phyloP scores from a whole-genome alignment of 2,329 filamentous ascomycete genomes.

The Fusarium secorum region DNA sequence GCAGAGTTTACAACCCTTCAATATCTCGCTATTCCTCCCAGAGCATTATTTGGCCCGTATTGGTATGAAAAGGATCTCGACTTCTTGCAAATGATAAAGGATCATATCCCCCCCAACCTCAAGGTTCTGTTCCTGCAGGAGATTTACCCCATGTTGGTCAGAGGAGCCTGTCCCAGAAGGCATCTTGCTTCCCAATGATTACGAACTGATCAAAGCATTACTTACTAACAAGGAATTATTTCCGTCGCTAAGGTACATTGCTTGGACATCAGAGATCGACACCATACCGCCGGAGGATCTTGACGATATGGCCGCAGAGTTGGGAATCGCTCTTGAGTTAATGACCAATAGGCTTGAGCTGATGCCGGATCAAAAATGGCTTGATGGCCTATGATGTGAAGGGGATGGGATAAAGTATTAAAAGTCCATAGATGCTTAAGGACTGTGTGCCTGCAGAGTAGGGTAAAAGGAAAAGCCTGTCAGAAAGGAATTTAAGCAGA shows the following conservation, averaged over 20 bases:
- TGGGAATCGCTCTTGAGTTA: background rate
- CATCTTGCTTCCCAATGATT: background rate
- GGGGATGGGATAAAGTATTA: background rate
- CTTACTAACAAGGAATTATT: background rate
- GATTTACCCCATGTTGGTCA: background rate
- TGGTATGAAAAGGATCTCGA: fast-evolving
- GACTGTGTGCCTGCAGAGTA: background rate
- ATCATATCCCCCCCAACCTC: fast-evolving
- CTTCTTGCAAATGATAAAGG: background rate
- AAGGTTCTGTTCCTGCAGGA: background rate
- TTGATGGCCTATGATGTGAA: background rate
- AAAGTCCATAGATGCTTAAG: background rate
- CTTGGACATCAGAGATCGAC: background rate
- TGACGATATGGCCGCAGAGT: fast-evolving
- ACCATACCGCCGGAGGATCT: background rate
- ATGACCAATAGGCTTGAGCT: fast-evolving
- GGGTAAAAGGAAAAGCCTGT: background rate
- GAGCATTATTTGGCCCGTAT: fast-evolving
- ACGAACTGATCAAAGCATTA: background rate
- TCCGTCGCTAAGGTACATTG: background rate
- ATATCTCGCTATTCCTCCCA: background rate
- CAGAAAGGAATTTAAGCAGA: too few species aligned
- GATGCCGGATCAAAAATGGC: background rate
- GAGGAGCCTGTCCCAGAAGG: background rate
- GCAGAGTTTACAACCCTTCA: background rate